phyloP scores from a whole-genome alignment of 495 filamentous ascomycete species.

The Trichoderma orchidacearum region DNA sequence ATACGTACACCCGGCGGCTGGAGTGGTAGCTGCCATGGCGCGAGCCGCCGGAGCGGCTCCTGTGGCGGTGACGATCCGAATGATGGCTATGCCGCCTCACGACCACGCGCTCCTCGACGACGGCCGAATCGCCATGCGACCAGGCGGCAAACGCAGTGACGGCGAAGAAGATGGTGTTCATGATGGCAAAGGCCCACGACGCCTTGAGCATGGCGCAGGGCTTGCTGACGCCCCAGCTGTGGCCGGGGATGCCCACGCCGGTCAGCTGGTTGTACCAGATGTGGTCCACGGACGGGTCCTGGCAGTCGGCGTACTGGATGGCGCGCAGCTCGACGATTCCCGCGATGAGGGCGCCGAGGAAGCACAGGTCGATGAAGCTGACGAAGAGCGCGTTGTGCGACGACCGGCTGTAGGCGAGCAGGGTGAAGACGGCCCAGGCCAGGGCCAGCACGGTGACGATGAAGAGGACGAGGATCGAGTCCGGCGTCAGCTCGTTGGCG shows the following conservation, averaged over 20 bases:
- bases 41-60: constrained; percentile 2
- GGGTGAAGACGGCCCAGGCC: constrained; percentile 68
- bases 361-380: constrained; percentile 60
- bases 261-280: constrained; percentile 45
- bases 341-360: constrained; percentile 75
- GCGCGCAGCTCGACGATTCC: constrained; percentile 62
- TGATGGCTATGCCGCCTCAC: constrained; percentile 14
- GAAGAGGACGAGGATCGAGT: constrained; percentile 78
- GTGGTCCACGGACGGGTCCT: constrained; percentile 24
- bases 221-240: constrained; percentile 43
- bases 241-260: constrained; percentile 36
- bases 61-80: constrained; percentile 10
- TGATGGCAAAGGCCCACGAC: constrained; percentile 72
- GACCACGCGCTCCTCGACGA: constrained; percentile 28
- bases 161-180: constrained; percentile 74
- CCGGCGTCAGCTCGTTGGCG: constrained; percentile 59
- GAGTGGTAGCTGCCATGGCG: constrained; percentile 14
- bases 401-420: constrained; percentile 67
- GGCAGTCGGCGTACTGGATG: constrained; percentile 55
- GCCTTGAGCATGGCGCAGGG: constrained; percentile 83
- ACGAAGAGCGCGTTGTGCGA: constrained; percentile 62
- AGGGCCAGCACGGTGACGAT: constrained; percentile 70
- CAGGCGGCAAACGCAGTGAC: constrained; percentile 52
- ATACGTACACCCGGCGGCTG: constrained; percentile 15
- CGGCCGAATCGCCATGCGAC: constrained; percentile 31